A percentile compares a stretch with the other conserved stretches of the same genome.
Evolutionary conservation across 805 yeast genomes (phyloP).

Genomic region (Wickerhamiella alocasiicola): DNA sequence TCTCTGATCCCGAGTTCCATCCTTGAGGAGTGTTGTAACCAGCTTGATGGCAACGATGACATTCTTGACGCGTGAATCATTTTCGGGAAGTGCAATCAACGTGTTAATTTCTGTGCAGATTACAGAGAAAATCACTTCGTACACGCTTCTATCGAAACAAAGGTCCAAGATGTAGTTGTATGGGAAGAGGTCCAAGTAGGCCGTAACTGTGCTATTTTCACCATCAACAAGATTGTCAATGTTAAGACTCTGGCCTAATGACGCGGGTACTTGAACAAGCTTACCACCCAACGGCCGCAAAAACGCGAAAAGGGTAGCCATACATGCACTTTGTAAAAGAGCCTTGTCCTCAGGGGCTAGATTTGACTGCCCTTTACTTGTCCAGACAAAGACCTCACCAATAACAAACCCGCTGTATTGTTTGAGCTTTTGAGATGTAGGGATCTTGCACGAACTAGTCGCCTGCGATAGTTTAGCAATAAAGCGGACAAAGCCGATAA

Average conservation of each 20-base stretch:
- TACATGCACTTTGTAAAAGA: slow-evolving; percentile 41
- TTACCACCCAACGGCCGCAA: slow-evolving; percentile 31
- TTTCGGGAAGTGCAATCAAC: slow-evolving; percentile 30
- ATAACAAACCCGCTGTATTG: slow-evolving; percentile 56
- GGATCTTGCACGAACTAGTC: background rate
- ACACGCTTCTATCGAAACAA: slow-evolving; percentile 48
- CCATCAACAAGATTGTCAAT: slow-evolving; percentile 37
- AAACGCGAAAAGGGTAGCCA: slow-evolving; percentile 39
- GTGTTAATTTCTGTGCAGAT: slow-evolving; percentile 46
- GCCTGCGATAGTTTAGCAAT: slow-evolving; percentile 31
- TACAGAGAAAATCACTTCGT: slow-evolving; percentile 43
- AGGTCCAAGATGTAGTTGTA: slow-evolving; percentile 51
- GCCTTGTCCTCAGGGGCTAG: slow-evolving; percentile 29
- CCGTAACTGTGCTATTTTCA: slow-evolving; percentile 30
- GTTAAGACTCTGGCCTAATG: slow-evolving; percentile 28
- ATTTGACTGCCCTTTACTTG: slow-evolving; percentile 27
- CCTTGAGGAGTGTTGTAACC: slow-evolving; percentile 28
- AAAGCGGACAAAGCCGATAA: slow-evolving; percentile 49
- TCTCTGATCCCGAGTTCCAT: slow-evolving; percentile 9
- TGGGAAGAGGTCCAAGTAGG: slow-evolving; percentile 54
- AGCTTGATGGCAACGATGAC: slow-evolving; percentile 32
- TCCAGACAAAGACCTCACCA: slow-evolving; percentile 50
- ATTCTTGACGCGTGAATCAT: slow-evolving; percentile 16
- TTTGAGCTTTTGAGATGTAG: slow-evolving; percentile 3
- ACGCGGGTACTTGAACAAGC: slow-evolving; percentile 8